Percentiles rank a stretch among this genome's conserved stretches.
phyloP scores from a whole-genome alignment of 768 basidiomycete genomes.

The Kondoa subrosea region DNA sequence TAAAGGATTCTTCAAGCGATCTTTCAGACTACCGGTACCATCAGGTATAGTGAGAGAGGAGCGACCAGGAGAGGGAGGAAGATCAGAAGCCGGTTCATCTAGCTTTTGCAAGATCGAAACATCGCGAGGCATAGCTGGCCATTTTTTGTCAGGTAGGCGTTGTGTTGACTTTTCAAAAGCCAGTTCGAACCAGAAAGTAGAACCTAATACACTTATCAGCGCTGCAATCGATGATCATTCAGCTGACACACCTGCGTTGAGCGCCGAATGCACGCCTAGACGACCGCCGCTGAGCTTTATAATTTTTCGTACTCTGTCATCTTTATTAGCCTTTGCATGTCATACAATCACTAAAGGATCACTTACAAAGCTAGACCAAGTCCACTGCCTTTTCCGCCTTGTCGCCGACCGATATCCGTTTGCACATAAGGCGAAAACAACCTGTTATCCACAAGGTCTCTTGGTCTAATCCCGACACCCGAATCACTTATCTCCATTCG shows the following conservation, averaged over 20 bases:
- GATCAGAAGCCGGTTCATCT: no score
- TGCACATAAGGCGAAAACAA: slow-evolving; percentile 32
- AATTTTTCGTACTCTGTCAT: slow-evolving; percentile 37
- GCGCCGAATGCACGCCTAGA: slow-evolving; percentile 31
- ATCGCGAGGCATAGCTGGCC: background rate
- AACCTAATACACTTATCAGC: slow-evolving; percentile 20
- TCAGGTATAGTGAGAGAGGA: no score
- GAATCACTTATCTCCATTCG: slow-evolving; percentile 37
- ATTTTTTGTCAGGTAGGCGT: background rate
- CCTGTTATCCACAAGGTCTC: slow-evolving; percentile 32
- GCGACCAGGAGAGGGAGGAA: no score
- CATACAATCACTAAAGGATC: no score
- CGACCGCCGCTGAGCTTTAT: slow-evolving; percentile 35
- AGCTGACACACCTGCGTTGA: background rate
- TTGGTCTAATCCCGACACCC: slow-evolving; percentile 34
- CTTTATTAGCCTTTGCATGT: no score
- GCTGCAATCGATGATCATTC: background rate
- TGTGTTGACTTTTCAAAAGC: slow-evolving; percentile 2
- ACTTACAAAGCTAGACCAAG: no score
- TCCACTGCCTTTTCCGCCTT: slow-evolving; percentile 37
- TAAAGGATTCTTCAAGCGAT: background rate
- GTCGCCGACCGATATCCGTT: slow-evolving; percentile 36
- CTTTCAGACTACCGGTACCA: background rate
- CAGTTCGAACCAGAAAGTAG: slow-evolving; percentile 26
- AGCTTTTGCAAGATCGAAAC: background rate